Evolutionary conservation across 169 alveolate species (phyloP).

Genomic region (Cryptosporidium sp.): DNA sequence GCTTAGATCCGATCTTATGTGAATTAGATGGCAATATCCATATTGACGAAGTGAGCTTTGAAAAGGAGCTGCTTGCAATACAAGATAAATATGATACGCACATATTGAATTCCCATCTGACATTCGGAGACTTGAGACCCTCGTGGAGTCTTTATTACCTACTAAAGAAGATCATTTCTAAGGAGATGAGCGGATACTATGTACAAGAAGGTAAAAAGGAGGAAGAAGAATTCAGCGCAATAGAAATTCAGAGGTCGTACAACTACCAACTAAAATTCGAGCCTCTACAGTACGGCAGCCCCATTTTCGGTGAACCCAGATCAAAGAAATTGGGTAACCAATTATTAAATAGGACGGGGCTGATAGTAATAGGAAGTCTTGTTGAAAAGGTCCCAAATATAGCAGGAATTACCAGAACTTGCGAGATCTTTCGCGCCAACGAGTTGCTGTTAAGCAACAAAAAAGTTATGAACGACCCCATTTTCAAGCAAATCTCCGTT

Average conservation of each 20-base stretch:
- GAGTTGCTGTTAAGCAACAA: constrained; percentile 78
- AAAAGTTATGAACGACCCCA: constrained; percentile 81
- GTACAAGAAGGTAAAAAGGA: not conserved
- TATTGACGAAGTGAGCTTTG: not conserved
- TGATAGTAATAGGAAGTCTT: constrained; percentile 89
- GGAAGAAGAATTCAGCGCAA: not conserved
- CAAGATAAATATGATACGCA: constrained; percentile 24
- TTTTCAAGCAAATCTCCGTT: constrained; percentile 86
- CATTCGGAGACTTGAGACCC: constrained; percentile 56
- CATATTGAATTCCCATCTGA: constrained; percentile 15
- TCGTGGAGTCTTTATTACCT: constrained; percentile 71
- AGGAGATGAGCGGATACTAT: constrained; percentile 44
- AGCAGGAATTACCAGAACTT: constrained; percentile 92
- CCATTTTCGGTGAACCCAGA: constrained; percentile 39
- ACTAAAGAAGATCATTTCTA: constrained; percentile 7
- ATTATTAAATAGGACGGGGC: constrained; percentile 79
- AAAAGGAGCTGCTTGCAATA: constrained; percentile 12
- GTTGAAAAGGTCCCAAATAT: constrained; percentile 91
- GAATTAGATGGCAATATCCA: not conserved
- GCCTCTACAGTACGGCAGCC: constrained; percentile 34
- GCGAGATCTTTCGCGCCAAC: constrained; percentile 88
- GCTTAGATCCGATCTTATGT: constrained; percentile 15
- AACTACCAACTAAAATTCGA: constrained; percentile 79
- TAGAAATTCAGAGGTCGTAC: not conserved
- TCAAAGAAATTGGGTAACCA: constrained; percentile 11